A percentile compares a stretch with the other conserved stretches of the same genome.
Conservation (phyloP, 116 monocot species). For the Trichopus zeylanicus region DNA sequence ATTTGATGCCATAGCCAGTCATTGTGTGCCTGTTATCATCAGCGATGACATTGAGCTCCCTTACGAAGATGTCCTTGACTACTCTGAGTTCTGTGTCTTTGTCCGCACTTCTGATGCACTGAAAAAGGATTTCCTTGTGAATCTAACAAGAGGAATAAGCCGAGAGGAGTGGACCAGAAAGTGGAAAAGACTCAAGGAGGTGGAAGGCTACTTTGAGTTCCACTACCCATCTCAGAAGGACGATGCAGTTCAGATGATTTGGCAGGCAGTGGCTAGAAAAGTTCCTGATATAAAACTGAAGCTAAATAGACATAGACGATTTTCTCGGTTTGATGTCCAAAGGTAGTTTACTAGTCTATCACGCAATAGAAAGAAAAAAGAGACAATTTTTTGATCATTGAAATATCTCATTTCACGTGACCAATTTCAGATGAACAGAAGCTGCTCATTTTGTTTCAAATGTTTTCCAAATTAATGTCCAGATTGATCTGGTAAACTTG, state of each 20-base stretch:
- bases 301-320: conserved; percentile 14
- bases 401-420: not conserved
- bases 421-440: no score
- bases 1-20: conserved; percentile 37
- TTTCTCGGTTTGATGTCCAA: conserved; percentile 6
- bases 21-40: conserved; percentile 34
- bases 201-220: conserved; percentile 15
- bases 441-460: no score
- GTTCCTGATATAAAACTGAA: conserved; percentile 20
- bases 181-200: conserved; percentile 23
- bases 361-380: not conserved
- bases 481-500: no score
- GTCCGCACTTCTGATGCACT: conserved; percentile 26
- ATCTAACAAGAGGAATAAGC: conserved; percentile 21
- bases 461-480: no score
- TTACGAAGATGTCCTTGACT: conserved; percentile 37
- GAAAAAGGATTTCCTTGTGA: conserved; percentile 20
- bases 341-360: not conserved
- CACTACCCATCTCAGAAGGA: conserved; percentile 17
- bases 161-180: conserved; percentile 22
- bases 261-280: conserved; percentile 30
- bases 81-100: conserved; percentile 37
- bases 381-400: not conserved
- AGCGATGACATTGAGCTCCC: conserved; percentile 38
- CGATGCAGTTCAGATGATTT: conserved; percentile 32